Evolutionary conservation across 2,329 filamentous ascomycete genomes (phyloP).

Genomic region (Penicillium corylophilum): DNA sequence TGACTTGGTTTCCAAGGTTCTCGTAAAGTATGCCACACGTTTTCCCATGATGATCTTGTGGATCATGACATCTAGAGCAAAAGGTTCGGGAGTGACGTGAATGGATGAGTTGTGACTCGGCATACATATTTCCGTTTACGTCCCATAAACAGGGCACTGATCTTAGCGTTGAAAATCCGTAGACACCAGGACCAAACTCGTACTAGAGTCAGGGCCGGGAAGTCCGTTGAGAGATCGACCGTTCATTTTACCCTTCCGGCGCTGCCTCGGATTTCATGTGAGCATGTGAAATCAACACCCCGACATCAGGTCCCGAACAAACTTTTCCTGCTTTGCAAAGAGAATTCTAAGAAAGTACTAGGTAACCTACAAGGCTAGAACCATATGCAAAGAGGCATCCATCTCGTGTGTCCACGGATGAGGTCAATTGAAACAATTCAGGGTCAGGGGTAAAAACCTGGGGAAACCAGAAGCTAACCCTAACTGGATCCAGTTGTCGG

Average conservation of each 20-base stretch:
- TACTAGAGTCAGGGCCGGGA: not conserved
- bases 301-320: conserved; percentile 8
- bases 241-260: not conserved
- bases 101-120: not conserved
- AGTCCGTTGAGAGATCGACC: conserved; percentile 1
- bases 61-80: not conserved
- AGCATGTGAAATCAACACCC: conserved; percentile 27
- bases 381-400: not conserved
- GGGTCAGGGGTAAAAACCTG: not conserved
- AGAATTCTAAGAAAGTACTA: not conserved
- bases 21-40: not conserved
- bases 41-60: not conserved
- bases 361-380: not conserved
- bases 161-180: not conserved
- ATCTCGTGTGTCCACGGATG: not conserved
- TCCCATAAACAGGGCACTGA: not conserved
- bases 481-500: not conserved
- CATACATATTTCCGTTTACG: not conserved
- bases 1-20: not conserved
- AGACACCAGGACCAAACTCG: not conserved
- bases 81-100: not conserved
- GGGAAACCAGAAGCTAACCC: not conserved
- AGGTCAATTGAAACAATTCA: not conserved
- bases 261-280: conserved; percentile 9
- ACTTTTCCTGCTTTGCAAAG: not conserved